Evolutionary conservation across 2,329 filamentous ascomycete genomes (phyloP), one percentile per base, ranked within the genome.

Genomic region (Apiospora rasikravindrae): DNA sequence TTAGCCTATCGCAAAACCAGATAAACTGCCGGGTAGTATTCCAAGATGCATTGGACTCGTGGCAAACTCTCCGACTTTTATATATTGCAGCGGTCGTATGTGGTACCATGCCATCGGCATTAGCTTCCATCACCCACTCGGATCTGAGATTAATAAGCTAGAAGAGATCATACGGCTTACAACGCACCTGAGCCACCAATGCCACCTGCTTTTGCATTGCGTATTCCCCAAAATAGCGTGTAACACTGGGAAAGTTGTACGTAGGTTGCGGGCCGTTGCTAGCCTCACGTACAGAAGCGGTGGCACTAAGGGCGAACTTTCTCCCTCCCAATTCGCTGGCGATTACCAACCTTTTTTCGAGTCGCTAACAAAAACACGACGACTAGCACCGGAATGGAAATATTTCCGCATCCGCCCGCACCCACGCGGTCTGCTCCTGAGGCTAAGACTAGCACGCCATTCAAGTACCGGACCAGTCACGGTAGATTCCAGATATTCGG

Each of bases 191-290:
- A 6, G 33, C 33, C 4, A 37, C 33, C 22, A 16, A 16, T 61
- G 53, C 26, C 26, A 37, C 26, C 53, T 22, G 53, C 26, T 11
- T 29, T 61, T 37, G 53, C 53, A 61, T 61, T 33, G 29, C 53
- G 29, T 37, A 37, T 11, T 37, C 16, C 16, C 53, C 53, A 37
- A 19, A 37, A 37, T 61, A 61, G 29, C 53, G 53, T 61, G 53
- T 33, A 37, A 61, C 7, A 7, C 33, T 37, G 33, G 33, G 5
- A 7, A 37, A 37, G 29, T 6, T 22, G 53, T 10, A 33, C 29
- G 33, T 64, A 40, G 29, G 33, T 64, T 64, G 57, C 57, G 57
- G 57, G 57, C 57, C 57, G 57, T 64, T 64, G 57, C 57, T 64
- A 64, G 57, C 53, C 22, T 33, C 33, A 26, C 19, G 13, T 19